Evolutionary conservation across 1,284 basidiomycete genomes (phyloP).

Genomic region (Puccinia triticina): DNA sequence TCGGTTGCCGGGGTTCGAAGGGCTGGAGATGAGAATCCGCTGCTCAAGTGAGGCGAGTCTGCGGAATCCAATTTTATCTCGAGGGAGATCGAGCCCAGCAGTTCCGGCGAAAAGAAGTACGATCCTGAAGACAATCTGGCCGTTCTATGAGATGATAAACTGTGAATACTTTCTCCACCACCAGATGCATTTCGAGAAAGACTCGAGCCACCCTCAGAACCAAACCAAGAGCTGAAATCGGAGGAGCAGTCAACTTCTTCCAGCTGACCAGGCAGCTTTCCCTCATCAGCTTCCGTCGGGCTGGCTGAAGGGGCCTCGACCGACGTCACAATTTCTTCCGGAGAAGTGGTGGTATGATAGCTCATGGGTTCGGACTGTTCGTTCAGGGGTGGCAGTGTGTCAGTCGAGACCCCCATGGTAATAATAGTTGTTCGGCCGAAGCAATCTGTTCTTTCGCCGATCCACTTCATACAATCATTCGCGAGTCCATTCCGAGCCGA

Average conservation of each 20-base stretch:
- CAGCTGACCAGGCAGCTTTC: background rate
- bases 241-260: background rate
- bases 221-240: slow-evolving; percentile 11
- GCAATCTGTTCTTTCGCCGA: background rate
- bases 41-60: slow-evolving; percentile 14
- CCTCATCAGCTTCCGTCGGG: no score
- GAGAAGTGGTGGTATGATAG: no score
- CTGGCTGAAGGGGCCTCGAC: no score
- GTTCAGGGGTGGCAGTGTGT: background rate
- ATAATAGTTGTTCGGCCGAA: background rate
- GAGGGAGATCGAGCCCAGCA: background rate
- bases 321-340: no score
- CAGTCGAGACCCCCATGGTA: background rate
- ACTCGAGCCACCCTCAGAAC: background rate
- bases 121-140: background rate
- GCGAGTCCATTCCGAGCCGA: slow-evolving; percentile 34
- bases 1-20: slow-evolving; percentile 6
- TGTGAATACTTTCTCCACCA: background rate
- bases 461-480: slow-evolving; percentile 26
- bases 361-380: background rate
- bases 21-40: background rate
- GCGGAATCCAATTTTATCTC: background rate
- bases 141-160: background rate
- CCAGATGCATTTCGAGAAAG: background rate
- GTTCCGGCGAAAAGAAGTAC: background rate